Evolutionary conservation across 2,329 filamentous ascomycete genomes (phyloP), one percentile per base, ranked within the genome.

Genomic region (Paecilomyces sp.): DNA sequence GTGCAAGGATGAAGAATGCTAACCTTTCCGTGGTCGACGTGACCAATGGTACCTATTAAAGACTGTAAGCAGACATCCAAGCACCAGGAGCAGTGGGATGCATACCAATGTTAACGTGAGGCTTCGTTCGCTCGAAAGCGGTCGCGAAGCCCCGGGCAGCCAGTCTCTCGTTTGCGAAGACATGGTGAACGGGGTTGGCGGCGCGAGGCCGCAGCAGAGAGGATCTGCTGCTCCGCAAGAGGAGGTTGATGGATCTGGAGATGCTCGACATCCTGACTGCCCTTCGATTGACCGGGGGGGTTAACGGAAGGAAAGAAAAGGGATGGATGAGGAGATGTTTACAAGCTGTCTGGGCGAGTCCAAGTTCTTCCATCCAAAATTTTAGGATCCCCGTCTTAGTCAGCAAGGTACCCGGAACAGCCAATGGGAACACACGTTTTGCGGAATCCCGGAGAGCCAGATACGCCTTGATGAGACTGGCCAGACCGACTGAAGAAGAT

Each of bases 21-120:
- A 81, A 96, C 92, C 90, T 99, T 99, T 83, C 93, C 93, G 82
- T 99, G 93, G 86, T 99, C 94, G 80, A 99, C 94, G 83, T 99
- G 94, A 70, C 94, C 94, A 80, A 99, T 99, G 70, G 94, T 99
- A 77, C 89, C 89, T 92, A 58, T 55, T 22, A 50, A 34, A 15
- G 25, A 60, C 36, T 57, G 24, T 55, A 57, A 57, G 62, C 53
- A 53, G 53, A 28, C 12, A 36, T 24, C 24, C 5, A 54, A 47
- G 31, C 41, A 30, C 25, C 9, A 56, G 13, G 41, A 51, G n/a
- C 18, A 22, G 41, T 47, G 41, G 61, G 51, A 58, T 51, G 61
- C 82, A 67, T 83, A 90, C 94, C 94, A 74, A 99, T 94, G 82
- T 99, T 99, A 67, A 99, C 93, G 78, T 99, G 94, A 61, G 94